These are phyloP conservation scores for Cladosporium colombiae DNA, from an alignment of 2,329 filamentous ascomycete species.

Conservation along the genomic window DNA sequence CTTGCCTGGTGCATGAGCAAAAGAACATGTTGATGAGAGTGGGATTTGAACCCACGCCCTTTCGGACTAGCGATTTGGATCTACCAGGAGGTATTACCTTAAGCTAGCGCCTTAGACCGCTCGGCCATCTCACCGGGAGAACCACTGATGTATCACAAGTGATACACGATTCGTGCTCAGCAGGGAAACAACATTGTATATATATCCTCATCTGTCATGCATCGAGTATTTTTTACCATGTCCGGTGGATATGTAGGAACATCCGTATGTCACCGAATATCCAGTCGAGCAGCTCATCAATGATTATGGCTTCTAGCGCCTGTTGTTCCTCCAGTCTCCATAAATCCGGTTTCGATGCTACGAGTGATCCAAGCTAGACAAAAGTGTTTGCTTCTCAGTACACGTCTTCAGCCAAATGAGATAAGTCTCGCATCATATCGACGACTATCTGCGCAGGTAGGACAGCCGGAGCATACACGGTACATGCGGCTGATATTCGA, in stretches of 20 bases:
- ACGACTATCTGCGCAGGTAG: too few species aligned
- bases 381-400: too few species aligned
- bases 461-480: too few species aligned
- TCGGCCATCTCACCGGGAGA: constrained; percentile 20
- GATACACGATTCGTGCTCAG: not conserved
- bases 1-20: not conserved
- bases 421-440: too few species aligned
- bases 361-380: too few species aligned
- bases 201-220: not conserved
- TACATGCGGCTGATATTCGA: too few species aligned
- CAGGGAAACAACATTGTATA: accelerated
- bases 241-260: not conserved
- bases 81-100: constrained; percentile 23
- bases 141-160: not conserved
- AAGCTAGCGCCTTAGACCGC: constrained; percentile 35
- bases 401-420: too few species aligned
- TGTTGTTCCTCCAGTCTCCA: too few species aligned
- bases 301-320: too few species aligned
- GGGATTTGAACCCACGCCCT: constrained; percentile 26
- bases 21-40: constrained; percentile 30
- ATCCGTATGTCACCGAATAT: not conserved
- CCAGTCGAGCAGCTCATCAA: not conserved
- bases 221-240: not conserved
- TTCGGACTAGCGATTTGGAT: constrained; percentile 30
- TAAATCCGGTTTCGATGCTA: too few species aligned